These are phyloP conservation scores for Medicago ruthenica DNA, from an alignment of 306 rosid species.

Conservation along the genomic window DNA sequence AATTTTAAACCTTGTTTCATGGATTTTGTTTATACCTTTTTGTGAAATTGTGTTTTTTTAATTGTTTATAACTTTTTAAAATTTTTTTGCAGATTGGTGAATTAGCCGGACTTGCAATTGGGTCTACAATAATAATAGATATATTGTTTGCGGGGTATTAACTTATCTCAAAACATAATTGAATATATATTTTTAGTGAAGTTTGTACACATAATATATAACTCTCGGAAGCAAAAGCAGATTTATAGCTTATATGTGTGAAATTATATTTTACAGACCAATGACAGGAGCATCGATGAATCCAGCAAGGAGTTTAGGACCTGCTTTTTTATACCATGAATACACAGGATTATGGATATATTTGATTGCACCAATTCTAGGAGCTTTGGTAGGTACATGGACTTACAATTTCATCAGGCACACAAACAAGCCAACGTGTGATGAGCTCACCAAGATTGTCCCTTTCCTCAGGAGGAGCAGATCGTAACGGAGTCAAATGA, in stretches of 20 bases:
- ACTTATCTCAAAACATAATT: neutral
- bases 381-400: slow-evolving; percentile 73
- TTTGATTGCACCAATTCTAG: slow-evolving; percentile 55
- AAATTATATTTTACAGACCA: slow-evolving; percentile 56
- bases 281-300: slow-evolving; percentile 91
- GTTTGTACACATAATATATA: neutral
- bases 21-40: neutral
- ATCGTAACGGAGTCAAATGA: neutral
- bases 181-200: neutral
- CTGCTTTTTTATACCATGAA: slow-evolving; percentile 56
- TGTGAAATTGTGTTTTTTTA: neutral
- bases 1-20: neutral
- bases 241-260: neutral
- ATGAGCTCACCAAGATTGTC: slow-evolving; percentile 44
- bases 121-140: slow-evolving; percentile 72
- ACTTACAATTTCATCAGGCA: slow-evolving; percentile 61
- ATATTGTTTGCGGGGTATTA: slow-evolving; percentile 84
- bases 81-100: slow-evolving; percentile 70
- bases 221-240: neutral
- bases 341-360: slow-evolving; percentile 70
- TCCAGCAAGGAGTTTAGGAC: slow-evolving; percentile 92
- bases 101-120: slow-evolving; percentile 86
- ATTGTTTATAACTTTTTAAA: too few relatives aligned
- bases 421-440: slow-evolving; percentile 61
- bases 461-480: slow-evolving; percentile 56